Percentiles rank a stretch among this genome's conserved stretches.
phyloP scores from a whole-genome alignment of 805 yeast species.

The Saccharomycopsis malanga region DNA sequence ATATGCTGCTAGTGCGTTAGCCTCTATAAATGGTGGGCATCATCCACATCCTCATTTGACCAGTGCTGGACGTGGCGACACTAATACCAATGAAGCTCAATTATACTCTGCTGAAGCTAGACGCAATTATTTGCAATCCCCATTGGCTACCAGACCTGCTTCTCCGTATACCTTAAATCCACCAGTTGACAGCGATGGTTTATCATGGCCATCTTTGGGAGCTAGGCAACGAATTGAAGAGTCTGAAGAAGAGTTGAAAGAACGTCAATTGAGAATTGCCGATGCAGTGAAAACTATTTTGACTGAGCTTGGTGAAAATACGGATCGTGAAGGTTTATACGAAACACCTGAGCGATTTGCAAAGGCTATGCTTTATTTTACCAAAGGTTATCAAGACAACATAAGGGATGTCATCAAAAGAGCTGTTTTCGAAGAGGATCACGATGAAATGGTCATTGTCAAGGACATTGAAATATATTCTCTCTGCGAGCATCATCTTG shows the following conservation, averaged over 20 bases:
- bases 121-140: conserved; percentile 30
- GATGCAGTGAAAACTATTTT: conserved; percentile 70
- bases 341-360: conserved; percentile 97
- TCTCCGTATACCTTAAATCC: conserved; percentile 79
- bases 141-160: conserved; percentile 69
- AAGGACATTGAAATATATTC: conserved; percentile 89
- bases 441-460: conserved; percentile 98
- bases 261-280: conserved; percentile 71
- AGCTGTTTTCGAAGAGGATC: conserved; percentile 97
- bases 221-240: conserved; percentile 73
- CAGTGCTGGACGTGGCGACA: not conserved
- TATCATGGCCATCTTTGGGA: conserved; percentile 91
- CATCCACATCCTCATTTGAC: conserved; percentile 1
- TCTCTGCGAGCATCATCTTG: conserved; percentile 94
- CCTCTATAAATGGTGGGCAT: conserved; percentile 10
- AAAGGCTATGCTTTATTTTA: conserved; percentile 89
- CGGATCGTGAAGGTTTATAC: conserved; percentile 75
- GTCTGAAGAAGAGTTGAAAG: conserved; percentile 52
- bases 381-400: conserved; percentile 95
- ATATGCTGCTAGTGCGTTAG: conserved; percentile 12
- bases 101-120: not conserved
- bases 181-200: conserved; percentile 83
- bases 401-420: conserved; percentile 77
- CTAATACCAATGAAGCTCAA: not conserved
- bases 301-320: conserved; percentile 86